A percentile compares a stretch with the other conserved stretches of the same genome.
These are phyloP conservation scores for Plasmodium gonderi DNA, from an alignment of 169 alveolate species.

Conservation along the genomic window DNA sequence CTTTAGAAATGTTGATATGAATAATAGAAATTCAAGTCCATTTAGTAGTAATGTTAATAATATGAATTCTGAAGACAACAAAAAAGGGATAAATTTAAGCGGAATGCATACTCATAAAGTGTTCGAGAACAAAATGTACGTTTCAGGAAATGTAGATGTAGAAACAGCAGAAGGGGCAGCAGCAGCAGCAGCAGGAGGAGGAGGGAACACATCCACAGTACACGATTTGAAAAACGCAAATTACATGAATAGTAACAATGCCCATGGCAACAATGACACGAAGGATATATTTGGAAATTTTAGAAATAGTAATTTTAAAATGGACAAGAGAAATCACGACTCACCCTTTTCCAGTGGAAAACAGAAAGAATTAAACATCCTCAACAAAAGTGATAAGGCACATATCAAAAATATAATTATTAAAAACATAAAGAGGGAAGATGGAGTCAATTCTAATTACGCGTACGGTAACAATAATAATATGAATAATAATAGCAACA, in stretches of 20 bases:
- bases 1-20: slow-evolving; percentile 16
- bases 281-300: slow-evolving; percentile 8
- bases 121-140: slow-evolving; percentile 9
- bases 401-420: slow-evolving; percentile 59
- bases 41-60: slow-evolving; percentile 4
- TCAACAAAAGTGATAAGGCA: slow-evolving; percentile 44
- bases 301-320: slow-evolving; percentile 13
- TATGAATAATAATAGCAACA: background rate
- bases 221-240: background rate
- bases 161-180: background rate
- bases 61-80: background rate
- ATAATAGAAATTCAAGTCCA: slow-evolving; percentile 5
- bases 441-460: background rate
- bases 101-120: slow-evolving; percentile 27
- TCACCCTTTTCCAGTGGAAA: background rate
- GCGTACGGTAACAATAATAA: background rate
- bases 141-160: background rate
- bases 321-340: slow-evolving; percentile 20
- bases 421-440: slow-evolving; percentile 53
- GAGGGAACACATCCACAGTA: background rate
- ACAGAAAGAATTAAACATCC: slow-evolving; percentile 19
- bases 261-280: background rate
- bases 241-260: background rate
- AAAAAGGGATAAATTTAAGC: slow-evolving; percentile 14
- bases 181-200: background rate